Percentiles rank a stretch among this genome's conserved stretches.
Evolutionary conservation across 1,284 basidiomycete species (phyloP).

Genomic region (Phellopilus nigrolimitatus): DNA sequence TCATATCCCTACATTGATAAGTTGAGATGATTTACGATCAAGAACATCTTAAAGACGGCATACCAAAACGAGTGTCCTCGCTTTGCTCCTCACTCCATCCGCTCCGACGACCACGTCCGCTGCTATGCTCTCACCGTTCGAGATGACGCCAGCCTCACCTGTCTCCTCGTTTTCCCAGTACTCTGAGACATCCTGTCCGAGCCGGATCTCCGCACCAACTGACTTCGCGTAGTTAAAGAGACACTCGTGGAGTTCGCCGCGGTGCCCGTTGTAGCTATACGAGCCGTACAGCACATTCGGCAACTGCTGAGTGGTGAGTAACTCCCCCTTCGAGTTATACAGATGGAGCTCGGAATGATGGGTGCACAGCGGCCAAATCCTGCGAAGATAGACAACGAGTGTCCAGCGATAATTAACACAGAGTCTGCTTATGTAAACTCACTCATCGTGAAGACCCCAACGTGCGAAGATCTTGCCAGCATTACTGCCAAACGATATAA

Average conservation of each 20-base stretch:
- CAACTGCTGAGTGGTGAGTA: constrained; percentile 17
- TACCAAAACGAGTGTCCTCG: constrained; percentile 27
- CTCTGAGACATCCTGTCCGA: constrained; percentile 20
- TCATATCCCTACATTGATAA: constrained; percentile 24
- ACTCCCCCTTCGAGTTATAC: constrained; percentile 18
- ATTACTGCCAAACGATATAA: constrained; percentile 22
- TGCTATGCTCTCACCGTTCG: constrained; percentile 18
- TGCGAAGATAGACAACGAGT: neutral
- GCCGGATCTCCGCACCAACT: constrained; percentile 19
- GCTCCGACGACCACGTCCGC: constrained; percentile 24
- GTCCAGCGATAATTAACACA: neutral
- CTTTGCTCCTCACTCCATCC: constrained; percentile 22
- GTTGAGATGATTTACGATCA: no score
- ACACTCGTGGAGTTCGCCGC: constrained; percentile 21
- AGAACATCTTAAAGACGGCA: no score
- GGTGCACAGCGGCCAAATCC: constrained; percentile 21
- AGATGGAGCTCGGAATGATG: constrained; percentile 17
- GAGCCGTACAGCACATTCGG: constrained; percentile 10
- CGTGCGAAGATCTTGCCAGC: constrained; percentile 19
- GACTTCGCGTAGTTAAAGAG: constrained; percentile 19
- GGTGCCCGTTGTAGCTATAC: constrained; percentile 20
- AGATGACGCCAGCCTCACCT: constrained; percentile 17
- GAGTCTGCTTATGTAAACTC: neutral
- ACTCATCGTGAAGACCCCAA: constrained; percentile 21
- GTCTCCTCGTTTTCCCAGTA: constrained; percentile 18